Conservation (phyloP, 306 rosid genomes). For the Prunus mongolica region DNA sequence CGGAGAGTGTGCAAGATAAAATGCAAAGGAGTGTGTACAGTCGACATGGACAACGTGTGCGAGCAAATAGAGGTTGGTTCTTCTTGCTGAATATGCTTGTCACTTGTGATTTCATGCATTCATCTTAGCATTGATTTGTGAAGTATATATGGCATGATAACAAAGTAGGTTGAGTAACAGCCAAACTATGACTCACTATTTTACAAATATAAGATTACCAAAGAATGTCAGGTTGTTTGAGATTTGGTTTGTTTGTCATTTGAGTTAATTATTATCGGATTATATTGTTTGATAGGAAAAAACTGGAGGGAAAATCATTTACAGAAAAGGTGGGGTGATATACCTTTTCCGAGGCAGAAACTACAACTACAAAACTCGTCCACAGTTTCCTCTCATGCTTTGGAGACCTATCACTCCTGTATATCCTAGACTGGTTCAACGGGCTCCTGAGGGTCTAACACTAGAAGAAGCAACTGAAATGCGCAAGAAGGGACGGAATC, state of each 20-base stretch:
- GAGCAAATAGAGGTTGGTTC: conserved; percentile 77
- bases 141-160: neutral
- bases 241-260: conserved; percentile 2
- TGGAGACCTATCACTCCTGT: conserved; percentile 93
- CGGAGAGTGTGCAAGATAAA: conserved; percentile 87
- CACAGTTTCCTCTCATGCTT: conserved; percentile 87
- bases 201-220: neutral
- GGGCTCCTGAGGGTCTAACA: conserved; percentile 71
- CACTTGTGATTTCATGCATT: neutral
- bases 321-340: conserved; percentile 61
- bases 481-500: conserved; percentile 71
- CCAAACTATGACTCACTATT: neutral
- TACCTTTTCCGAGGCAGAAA: conserved; percentile 92
- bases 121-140: neutral
- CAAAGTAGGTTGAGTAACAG: neutral
- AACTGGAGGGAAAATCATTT: conserved; percentile 77
- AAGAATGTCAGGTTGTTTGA: neutral
- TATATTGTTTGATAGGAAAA: conserved; percentile 57
- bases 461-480: conserved; percentile 60
- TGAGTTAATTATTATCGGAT: conserved; percentile 6
- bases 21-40: conserved; percentile 92
- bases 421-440: conserved; percentile 67
- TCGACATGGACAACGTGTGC: conserved; percentile 77
- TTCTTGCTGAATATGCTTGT: conserved; percentile 3
- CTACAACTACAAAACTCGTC: conserved; percentile 77